A percentile compares a stretch with the other conserved stretches of the same genome.
Conservation (phyloP, 176 grass and related monocot genomes). For the Bolboschoenus planiculmis region DNA sequence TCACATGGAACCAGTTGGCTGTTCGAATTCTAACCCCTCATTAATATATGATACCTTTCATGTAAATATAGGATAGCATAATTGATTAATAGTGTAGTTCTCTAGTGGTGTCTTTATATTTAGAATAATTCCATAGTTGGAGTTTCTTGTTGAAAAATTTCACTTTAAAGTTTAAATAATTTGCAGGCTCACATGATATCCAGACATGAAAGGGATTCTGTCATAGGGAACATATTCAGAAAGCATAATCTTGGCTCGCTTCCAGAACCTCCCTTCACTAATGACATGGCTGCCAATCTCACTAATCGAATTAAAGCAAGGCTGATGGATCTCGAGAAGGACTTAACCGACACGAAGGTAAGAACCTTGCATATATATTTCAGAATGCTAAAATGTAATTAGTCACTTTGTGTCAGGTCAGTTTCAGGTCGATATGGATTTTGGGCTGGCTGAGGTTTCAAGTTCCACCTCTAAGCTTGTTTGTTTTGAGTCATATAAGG, state of each 20-base stretch:
- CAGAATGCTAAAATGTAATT: background rate
- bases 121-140: background rate
- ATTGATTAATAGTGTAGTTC: background rate
- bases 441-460: background rate
- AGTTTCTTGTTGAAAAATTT: background rate
- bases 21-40: background rate
- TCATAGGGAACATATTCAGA: constrained; percentile 59
- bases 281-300: constrained; percentile 53
- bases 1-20: background rate
- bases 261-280: constrained; percentile 62
- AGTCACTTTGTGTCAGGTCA: background rate
- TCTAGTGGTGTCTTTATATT: background rate
- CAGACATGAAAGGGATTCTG: constrained; percentile 52
- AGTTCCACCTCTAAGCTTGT: background rate
- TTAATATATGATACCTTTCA: background rate
- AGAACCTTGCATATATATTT: background rate
- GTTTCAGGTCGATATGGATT: background rate
- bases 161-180: constrained; percentile 12
- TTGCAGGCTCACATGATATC: constrained; percentile 72
- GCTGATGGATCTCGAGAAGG: constrained; percentile 54
- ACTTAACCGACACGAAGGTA: constrained; percentile 92
- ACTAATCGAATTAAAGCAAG: constrained; percentile 60
- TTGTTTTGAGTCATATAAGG: background rate
- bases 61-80: background rate
- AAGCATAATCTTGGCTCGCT: constrained; percentile 74